phyloP scores from a whole-genome alignment of 768 basidiomycete genomes.

The Agrocybe praecox region DNA sequence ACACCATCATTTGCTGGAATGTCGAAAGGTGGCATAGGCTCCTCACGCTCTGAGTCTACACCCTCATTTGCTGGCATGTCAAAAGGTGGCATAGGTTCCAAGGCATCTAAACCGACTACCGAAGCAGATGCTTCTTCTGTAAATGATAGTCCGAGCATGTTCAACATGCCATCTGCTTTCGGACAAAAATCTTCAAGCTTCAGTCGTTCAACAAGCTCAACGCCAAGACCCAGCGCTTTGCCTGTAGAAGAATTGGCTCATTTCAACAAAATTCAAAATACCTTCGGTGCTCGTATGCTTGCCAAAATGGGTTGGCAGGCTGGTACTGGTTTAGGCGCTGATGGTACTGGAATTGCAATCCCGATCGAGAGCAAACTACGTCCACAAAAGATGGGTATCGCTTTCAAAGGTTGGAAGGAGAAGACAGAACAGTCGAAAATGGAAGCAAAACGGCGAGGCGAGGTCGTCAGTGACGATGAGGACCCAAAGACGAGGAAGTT shows the following conservation, averaged over 20 bases:
- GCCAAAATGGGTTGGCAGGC: constrained; percentile 95
- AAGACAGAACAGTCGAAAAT: constrained; percentile 82
- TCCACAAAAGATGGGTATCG: constrained; percentile 86
- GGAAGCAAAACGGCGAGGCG: constrained; percentile 78
- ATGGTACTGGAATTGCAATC: constrained; percentile 82
- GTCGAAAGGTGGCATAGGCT: constrained; percentile 30
- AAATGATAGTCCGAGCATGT: constrained; percentile 18
- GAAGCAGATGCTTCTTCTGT: constrained; percentile 5
- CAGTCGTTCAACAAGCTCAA: constrained; percentile 49
- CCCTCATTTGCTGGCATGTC: constrained; percentile 20
- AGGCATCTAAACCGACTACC: background rate
- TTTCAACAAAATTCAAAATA: constrained; percentile 74
- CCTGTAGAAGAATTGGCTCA: constrained; percentile 73
- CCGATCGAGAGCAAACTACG: constrained; percentile 86
- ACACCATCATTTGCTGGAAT: constrained; percentile 18
- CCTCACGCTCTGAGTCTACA: constrained; percentile 11
- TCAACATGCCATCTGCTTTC: constrained; percentile 44
- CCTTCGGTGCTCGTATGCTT: constrained; percentile 88
- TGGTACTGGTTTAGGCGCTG: constrained; percentile 75
- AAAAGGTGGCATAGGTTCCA: constrained; percentile 29
- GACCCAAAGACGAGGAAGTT: constrained; percentile 48
- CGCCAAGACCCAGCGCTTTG: constrained; percentile 55
- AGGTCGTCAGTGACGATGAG: constrained; percentile 76
- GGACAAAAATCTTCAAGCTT: constrained; percentile 42
- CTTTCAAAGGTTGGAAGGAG: constrained; percentile 85